Base-by-base conservation (phyloP, 2,329 filamentous ascomycete species). In the Aspergillus cejpii region DNA sequence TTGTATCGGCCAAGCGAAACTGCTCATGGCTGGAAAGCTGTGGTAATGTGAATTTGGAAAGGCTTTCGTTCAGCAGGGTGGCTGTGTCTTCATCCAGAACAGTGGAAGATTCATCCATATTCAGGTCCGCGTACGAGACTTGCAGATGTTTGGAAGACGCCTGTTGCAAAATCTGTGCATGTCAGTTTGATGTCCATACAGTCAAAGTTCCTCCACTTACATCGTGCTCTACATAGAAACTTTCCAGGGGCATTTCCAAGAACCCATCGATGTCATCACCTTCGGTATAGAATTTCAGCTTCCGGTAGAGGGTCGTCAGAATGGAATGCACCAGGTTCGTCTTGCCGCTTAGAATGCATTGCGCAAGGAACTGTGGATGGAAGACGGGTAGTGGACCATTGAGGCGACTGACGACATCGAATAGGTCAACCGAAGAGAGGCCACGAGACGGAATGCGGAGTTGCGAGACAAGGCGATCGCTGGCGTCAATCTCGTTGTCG, bases 351-450 rank as follows among this genome's bases (percentile, higher is more conserved):
- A 95, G 73, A 28, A 94, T 87, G 56, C 86, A 91, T 63, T 96
- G 87, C 41, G 86, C 85, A 20, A 97, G 69, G 47, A 95, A 87
- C 58, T 94, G 88, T 0, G 92, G 92, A 58, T 98, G 91, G 57
- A 94, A 98, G 2, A 94, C 76, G 0, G 92, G 88, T 5, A 97
- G 71, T 2, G 90, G 85, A 0, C 88, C 87, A 59, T 96, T 97
- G 39, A 97, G 74, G 49, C 86, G 76, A 54, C 86, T 85, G 8
- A 94, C 86, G 6, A 89, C 78, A 29, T 90, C 81, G 54, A 94
- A 94, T 3, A 95, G 71, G 60, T 92, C 83, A 62, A 80, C 77
- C 1, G 72, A 74, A 3, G 74, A 74, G 8, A 65, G 66, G 33
- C 73, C 66, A 44, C 59, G 65, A 5, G 73, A 68, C 2, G 74